These are phyloP conservation scores for Phytophthora aleatoria DNA, from an alignment of 352 stramenopile genomes.

Conservation along the genomic window DNA sequence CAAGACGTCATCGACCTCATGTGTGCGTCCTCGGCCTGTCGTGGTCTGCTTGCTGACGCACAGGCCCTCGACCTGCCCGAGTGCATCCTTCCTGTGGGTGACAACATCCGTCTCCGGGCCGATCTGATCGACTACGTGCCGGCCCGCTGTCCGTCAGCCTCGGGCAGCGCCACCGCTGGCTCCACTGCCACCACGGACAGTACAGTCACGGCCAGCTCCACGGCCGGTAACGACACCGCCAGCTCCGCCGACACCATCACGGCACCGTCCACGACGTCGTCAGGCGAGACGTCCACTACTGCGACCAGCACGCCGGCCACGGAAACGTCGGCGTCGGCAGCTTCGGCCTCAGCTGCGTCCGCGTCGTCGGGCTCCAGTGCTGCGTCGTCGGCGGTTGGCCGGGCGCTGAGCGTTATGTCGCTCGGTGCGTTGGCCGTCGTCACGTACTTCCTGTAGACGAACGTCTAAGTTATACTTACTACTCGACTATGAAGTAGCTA, in stretches of 20 bases:
- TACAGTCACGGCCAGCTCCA: slow-evolving; percentile 19
- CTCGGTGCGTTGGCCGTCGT: slow-evolving; percentile 26
- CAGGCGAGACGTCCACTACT: slow-evolving; percentile 12
- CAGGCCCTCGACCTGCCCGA: slow-evolving; percentile 29
- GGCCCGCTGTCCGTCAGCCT: slow-evolving; percentile 28
- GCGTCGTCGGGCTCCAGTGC: slow-evolving; percentile 32
- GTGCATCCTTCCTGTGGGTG: slow-evolving; percentile 41
- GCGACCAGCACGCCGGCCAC: slow-evolving; percentile 11
- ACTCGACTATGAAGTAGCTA: not conserved
- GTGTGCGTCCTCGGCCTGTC: slow-evolving; percentile 33
- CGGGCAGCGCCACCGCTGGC: slow-evolving; percentile 35
- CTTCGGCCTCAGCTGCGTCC: slow-evolving; percentile 19
- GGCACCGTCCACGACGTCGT: slow-evolving; percentile 14
- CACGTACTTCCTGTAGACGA: slow-evolving; percentile 33
- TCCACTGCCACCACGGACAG: slow-evolving; percentile 50
- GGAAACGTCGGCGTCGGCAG: not conserved
- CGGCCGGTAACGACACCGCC: slow-evolving; percentile 17
- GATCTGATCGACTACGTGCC: slow-evolving; percentile 43
- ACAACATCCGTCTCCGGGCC: slow-evolving; percentile 36
- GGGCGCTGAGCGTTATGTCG: slow-evolving; percentile 24
- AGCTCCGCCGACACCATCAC: slow-evolving; percentile 21
- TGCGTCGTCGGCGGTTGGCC: slow-evolving; percentile 25
- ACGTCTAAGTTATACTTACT: not conserved
- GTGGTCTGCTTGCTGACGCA: slow-evolving; percentile 24
- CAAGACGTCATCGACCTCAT: slow-evolving; percentile 33